Conservation (phyloP, 352 stramenopile species). For the Aphanomyces cochlioides region DNA sequence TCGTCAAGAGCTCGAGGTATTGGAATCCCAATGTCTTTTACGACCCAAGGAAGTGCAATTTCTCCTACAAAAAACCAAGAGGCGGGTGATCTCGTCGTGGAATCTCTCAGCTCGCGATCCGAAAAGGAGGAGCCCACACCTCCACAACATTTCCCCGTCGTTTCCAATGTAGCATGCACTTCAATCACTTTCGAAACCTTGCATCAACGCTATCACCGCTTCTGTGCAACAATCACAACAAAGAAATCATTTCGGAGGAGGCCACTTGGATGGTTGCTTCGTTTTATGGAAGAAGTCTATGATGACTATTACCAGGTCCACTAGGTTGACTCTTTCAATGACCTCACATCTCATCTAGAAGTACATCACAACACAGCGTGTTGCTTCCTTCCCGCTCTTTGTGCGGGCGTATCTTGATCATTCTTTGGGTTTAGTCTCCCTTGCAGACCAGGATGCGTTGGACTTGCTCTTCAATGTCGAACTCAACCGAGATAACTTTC, state of each 20-base stretch:
- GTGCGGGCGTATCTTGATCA: constrained; percentile 49
- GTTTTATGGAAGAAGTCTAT: constrained; percentile 63
- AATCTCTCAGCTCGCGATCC: constrained; percentile 24
- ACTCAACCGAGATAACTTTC: constrained; percentile 42
- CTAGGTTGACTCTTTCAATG: background rate
- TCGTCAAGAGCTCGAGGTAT: constrained; percentile 11
- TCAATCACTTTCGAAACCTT: constrained; percentile 29
- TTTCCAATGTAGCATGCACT: no score
- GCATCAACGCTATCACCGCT: constrained; percentile 47
- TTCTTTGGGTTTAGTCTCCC: constrained; percentile 43
- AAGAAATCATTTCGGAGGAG: constrained; percentile 35
- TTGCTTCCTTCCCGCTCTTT: constrained; percentile 51
- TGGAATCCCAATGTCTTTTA: background rate
- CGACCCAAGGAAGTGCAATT: background rate
- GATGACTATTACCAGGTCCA: constrained; percentile 36
- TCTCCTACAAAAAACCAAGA: background rate
- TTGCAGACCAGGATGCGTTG: constrained; percentile 68
- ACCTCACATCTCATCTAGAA: background rate
- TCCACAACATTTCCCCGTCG: no score
- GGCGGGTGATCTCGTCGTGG: background rate
- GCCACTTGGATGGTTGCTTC: constrained; percentile 59
- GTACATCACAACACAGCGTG: background rate
- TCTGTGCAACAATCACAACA: constrained; percentile 41
- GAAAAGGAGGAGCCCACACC: constrained; percentile 4
- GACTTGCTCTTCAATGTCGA: constrained; percentile 74